Percentiles rank a stretch among this genome's conserved stretches.
Conservation (phyloP, 176 grass and related monocot genomes). For the Olyra latifolia region DNA sequence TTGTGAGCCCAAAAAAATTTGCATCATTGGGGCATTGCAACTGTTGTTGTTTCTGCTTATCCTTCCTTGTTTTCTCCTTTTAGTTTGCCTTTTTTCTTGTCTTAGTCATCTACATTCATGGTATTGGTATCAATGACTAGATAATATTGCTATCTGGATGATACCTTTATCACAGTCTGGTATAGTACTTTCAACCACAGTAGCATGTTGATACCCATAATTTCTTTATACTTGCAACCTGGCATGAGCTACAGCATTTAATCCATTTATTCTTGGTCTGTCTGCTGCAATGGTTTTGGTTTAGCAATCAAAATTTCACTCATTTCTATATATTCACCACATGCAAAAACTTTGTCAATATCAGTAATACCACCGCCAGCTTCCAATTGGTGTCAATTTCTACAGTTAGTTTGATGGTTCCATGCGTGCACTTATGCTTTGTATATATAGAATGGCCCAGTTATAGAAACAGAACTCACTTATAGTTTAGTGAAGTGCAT, state of each 20-base stretch:
- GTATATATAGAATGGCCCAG: background rate
- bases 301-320: background rate
- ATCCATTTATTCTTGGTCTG: background rate
- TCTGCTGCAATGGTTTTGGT: background rate
- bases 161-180: background rate
- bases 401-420: background rate
- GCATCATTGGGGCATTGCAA: background rate
- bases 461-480: background rate
- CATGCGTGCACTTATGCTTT: background rate
- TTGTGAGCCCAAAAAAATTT: background rate
- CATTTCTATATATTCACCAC: background rate
- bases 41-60: background rate
- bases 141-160: background rate
- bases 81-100: background rate
- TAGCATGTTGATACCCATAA: background rate
- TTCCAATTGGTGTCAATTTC: background rate
- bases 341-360: background rate
- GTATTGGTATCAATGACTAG: background rate
- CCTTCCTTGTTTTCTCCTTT: background rate
- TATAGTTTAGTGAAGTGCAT: background rate
- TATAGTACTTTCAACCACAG: background rate
- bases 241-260: background rate
- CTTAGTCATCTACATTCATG: background rate
- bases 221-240: background rate
- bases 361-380: background rate